Evolutionary conservation across 441 rosid genomes (phyloP), one percentile per base, ranked within the genome.

Genomic region (Pelargonium cotyledonis): DNA sequence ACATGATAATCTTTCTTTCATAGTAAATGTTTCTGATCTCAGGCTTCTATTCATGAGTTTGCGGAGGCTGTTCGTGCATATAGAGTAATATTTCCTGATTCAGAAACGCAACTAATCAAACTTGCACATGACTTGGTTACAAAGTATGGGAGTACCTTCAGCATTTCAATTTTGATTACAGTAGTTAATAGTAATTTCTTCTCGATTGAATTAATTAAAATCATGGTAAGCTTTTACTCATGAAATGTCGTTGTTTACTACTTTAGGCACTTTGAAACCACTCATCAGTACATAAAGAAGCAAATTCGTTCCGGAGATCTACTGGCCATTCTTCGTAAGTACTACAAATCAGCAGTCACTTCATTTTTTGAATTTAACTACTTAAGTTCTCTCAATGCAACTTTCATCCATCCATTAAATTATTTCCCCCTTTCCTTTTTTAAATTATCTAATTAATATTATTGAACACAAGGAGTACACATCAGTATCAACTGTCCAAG

Each of bases 81-180:
- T 80, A 90, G 80, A 73, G 89, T 86, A 71, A 95, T 95, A 80
- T 95, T 95, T 88, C 97, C 96, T 0, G 92, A 95, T 73, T 90
- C 96, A 16, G 95, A 88, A 79, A 81, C 81, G 78, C 91, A 89
- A 75, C 85, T 92, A 70, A 84, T 85, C 78, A 85, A 79, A 82
- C 90, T 95, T 51, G 88, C 93, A 14, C 84, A 80, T 75, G 84
- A 85, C 74, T 80, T 95, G 79, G 80, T 94, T 78, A 71, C 74
- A 71, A 90, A 76, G 99, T 95, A 77, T 47, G 73, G 19, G 67
- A 3, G 19, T 31, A 16, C 44, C 16, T 64, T 15, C 55, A 65
- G 6, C 63, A 29, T 53, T 12, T 38, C 31, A 46, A 41, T 47
- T n/a, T 23, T 23, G 43, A 62, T 68, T 65, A 51, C 35, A 74